A percentile compares a stretch with the other conserved stretches of the same genome.
Conservation (phyloP, 768 basidiomycete genomes). For the Lactarius tabidus region DNA sequence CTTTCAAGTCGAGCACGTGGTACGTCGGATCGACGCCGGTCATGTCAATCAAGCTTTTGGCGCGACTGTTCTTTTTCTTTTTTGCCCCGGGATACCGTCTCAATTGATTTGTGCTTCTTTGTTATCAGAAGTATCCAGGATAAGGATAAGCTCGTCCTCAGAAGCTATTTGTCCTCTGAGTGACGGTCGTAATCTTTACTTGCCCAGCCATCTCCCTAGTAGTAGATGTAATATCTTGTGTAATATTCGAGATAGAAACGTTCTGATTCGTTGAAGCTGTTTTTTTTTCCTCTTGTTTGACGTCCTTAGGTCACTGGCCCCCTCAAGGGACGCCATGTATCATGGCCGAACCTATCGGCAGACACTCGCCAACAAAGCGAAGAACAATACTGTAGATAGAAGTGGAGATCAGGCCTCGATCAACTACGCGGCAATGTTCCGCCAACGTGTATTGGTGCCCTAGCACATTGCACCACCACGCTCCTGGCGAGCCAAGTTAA, state of each 20-base stretch:
- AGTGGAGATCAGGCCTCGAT: background rate
- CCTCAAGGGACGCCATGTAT: background rate
- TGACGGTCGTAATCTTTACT: background rate
- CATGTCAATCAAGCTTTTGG: constrained; percentile 7
- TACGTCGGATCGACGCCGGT: background rate
- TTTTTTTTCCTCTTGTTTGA: background rate
- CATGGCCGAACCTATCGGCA: background rate
- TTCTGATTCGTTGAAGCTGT: background rate
- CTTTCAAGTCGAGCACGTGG: background rate
- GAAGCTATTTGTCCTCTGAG: background rate
- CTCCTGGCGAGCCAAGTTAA: background rate
- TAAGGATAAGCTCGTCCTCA: background rate
- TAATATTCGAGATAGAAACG: background rate
- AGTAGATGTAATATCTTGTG: background rate
- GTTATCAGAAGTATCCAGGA: background rate
- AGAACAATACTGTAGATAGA: background rate
- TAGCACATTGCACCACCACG: background rate
- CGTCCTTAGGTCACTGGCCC: background rate
- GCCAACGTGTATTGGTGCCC: background rate
- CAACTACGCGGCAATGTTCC: background rate
- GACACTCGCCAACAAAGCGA: background rate
- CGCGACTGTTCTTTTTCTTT: background rate
- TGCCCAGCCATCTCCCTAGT: background rate
- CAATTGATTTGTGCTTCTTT: constrained; percentile 5
- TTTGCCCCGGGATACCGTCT: background rate